phyloP scores from a whole-genome alignment of 2,329 filamentous ascomycete species.

The Ascochyta rabiei region DNA sequence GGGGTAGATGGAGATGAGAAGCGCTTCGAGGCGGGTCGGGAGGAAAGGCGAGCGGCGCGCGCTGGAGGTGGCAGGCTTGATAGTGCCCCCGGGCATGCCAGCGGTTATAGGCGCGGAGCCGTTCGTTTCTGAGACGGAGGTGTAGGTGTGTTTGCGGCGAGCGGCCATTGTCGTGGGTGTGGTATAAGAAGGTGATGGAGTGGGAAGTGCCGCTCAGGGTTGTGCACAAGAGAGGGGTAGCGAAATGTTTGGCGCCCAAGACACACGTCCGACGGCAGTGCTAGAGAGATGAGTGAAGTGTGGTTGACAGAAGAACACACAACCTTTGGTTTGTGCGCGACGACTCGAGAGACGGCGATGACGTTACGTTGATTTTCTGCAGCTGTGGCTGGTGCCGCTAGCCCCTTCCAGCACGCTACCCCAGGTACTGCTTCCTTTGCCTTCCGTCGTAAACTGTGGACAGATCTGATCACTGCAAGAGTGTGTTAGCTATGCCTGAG shows the following conservation, averaged over 20 bases:
- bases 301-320: neutral
- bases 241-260: neutral
- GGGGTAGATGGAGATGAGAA: constrained; percentile 75
- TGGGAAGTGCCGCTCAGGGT: neutral
- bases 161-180: constrained; percentile 33
- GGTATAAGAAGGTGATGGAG: neutral
- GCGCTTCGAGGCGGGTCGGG: constrained; percentile 70
- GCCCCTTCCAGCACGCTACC: constrained; percentile 13
- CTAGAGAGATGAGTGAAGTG: neutral
- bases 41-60: constrained; percentile 63
- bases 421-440: constrained; percentile 18
- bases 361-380: constrained; percentile 27
- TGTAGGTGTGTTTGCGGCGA: constrained; percentile 38
- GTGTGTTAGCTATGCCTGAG: neutral
- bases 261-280: constrained; percentile 1
- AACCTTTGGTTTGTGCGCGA: constrained; percentile 4
- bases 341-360: constrained; percentile 22
- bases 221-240: neutral
- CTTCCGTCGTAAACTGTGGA: constrained; percentile 20
- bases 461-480: constrained; percentile 14
- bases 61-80: constrained; percentile 30
- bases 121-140: constrained; percentile 11
- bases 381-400: constrained; percentile 29
- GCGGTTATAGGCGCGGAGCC: constrained; percentile 27
- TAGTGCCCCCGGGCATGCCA: constrained; percentile 32